phyloP scores from a whole-genome alignment of 345 rosid genomes.

The Heritiera fomes region DNA sequence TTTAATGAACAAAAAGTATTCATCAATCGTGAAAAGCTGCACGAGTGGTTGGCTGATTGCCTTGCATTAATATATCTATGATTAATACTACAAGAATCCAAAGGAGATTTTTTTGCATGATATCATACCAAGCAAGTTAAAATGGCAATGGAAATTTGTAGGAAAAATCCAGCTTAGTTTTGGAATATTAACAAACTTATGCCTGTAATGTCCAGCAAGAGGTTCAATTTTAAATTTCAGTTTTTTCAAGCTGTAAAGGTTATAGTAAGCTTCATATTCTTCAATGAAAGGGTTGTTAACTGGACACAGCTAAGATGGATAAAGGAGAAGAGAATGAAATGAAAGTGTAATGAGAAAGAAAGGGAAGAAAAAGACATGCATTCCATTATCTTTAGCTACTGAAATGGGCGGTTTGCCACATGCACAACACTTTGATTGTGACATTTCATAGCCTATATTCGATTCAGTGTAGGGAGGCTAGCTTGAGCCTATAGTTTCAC shows the following conservation, averaged over 20 bases:
- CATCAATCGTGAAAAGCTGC: slow-evolving; percentile 16
- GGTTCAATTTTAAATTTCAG: background rate
- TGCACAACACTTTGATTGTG: slow-evolving; percentile 14
- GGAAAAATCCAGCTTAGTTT: background rate
- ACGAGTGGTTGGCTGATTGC: slow-evolving; percentile 21
- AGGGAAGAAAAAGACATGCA: background rate
- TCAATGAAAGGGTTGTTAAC: slow-evolving; percentile 12
- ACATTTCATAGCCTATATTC: background rate
- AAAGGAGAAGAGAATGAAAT: background rate
- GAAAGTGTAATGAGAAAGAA: background rate
- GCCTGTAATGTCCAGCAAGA: background rate
- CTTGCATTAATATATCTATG: background rate
- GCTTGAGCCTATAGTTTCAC: background rate
- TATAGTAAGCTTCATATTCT: background rate
- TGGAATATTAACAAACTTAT: background rate
- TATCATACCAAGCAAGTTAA: background rate
- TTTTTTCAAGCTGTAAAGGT: slow-evolving; percentile 34
- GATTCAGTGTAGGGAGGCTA: background rate
- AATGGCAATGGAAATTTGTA: background rate
- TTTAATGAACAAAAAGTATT: background rate
- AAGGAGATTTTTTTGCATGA: background rate
- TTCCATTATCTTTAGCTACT: background rate
- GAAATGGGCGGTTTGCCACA: slow-evolving; percentile 1
- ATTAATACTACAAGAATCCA: slow-evolving; percentile 14
- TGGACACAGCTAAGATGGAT: slow-evolving; percentile 28